A percentile compares a stretch with the other conserved stretches of the same genome.
Conservation (phyloP, 768 basidiomycete species). For the Porpolomopsis calyptriformis region DNA sequence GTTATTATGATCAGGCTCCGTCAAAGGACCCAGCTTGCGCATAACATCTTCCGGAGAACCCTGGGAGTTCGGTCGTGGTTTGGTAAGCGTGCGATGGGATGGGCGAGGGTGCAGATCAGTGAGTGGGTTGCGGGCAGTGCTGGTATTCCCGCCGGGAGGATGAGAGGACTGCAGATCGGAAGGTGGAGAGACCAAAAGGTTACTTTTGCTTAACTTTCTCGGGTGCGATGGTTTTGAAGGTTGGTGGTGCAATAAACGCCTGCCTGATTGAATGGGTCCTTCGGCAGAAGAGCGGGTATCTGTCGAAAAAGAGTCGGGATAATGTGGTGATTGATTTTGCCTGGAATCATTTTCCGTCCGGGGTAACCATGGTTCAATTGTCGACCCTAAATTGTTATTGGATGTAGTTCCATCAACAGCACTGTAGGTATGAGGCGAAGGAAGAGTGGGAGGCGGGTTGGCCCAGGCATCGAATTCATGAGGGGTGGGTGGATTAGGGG, state of each 20-base stretch:
- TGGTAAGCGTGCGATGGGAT: constrained; percentile 2
- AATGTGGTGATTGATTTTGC: not conserved
- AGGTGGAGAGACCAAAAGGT: not conserved
- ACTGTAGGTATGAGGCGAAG: not conserved
- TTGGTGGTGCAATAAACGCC: not conserved
- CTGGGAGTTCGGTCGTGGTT: not conserved
- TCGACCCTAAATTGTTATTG: too few relatives aligned
- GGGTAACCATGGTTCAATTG: too few relatives aligned
- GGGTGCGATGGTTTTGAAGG: not conserved
- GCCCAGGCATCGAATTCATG: constrained; percentile 1
- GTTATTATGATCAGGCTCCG: not conserved
- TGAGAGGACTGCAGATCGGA: not conserved
- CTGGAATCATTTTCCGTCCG: not conserved
- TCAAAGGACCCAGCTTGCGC: not conserved
- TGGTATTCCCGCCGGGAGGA: constrained; percentile 15
- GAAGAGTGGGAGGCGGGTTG: not conserved
- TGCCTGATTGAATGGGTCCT: too few relatives aligned
- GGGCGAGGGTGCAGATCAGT: constrained; percentile 6
- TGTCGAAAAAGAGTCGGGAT: too few relatives aligned
- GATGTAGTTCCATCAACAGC: too few relatives aligned
- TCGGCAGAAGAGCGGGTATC: too few relatives aligned
- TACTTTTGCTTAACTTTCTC: not conserved
- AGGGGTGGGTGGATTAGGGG: constrained; percentile 6
- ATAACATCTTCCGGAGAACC: not conserved
- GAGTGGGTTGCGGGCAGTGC: constrained; percentile 17